These are phyloP conservation scores for Dalbergia oliveri DNA, from an alignment of 306 rosid genomes.

Conservation along the genomic window DNA sequence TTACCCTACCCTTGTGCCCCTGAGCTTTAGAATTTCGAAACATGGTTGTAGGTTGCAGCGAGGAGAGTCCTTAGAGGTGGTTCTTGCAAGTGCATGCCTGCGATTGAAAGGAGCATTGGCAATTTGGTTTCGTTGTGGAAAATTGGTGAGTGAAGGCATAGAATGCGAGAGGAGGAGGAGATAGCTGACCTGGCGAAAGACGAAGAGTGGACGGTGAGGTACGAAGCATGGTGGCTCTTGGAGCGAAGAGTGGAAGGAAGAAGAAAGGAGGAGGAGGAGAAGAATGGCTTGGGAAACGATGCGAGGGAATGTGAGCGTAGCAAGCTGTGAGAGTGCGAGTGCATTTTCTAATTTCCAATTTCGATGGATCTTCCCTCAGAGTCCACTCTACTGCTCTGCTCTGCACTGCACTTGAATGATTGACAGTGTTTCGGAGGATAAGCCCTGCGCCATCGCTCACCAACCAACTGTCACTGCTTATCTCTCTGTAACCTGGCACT, in stretches of 20 bases:
- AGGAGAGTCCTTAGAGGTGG: conserved; percentile 38
- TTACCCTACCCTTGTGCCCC: conserved; percentile 49
- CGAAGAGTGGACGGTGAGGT: conserved; percentile 51
- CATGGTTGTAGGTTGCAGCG: conserved; percentile 43
- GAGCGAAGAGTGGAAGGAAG: conserved; percentile 49
- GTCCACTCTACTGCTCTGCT: background rate
- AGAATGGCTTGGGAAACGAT: conserved; percentile 54
- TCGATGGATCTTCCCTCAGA: background rate
- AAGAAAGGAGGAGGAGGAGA: conserved; percentile 40
- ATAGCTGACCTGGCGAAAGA: conserved; percentile 47
- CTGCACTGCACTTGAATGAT: background rate
- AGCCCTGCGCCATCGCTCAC: conserved; percentile 46
- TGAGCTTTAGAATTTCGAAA: conserved; percentile 41
- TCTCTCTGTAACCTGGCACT: background rate
- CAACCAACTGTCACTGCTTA: conserved; percentile 44
- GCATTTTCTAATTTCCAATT: conserved; percentile 52
- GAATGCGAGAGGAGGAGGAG: background rate
- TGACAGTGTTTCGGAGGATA: conserved; percentile 31
- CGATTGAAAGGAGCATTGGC: conserved; percentile 33
- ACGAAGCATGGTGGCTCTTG: conserved; percentile 47
- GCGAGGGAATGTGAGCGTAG: conserved; percentile 50
- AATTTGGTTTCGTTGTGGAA: background rate
- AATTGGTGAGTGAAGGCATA: background rate
- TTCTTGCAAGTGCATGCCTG: conserved; percentile 54
- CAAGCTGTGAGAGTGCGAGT: conserved; percentile 50